Evolutionary conservation across 495 filamentous ascomycete genomes (phyloP), one percentile per base, ranked within the genome.

Genomic region (Viridothelium virens): DNA sequence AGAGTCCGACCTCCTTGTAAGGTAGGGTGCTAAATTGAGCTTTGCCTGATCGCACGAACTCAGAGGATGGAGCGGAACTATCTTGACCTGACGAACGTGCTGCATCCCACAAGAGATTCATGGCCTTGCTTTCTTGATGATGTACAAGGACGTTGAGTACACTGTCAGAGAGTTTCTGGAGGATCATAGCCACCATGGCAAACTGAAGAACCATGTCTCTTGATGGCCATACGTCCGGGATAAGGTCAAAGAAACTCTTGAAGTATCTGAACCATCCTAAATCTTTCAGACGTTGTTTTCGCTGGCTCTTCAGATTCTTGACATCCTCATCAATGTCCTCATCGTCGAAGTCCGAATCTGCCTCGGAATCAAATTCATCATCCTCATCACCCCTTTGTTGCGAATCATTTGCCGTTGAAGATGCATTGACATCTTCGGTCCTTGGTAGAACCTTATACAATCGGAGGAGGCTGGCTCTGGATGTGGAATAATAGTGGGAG

Each of bases 241-340:
- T 61, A 65, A 78, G 77, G 56, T 76, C 64, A 61, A 70, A 65
- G 65, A 74, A 78, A 16, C 68, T 67, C 50, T 73, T 74, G 34
- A 75, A 14, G 66, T 78, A 78, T 11, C 67, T 68, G 16, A 71
- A 65, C 74, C 73, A 78, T 47, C 75, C 76, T 41, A 71, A 56
- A 63, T 75, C 71, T 62, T 73, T 66, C 1, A 78, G 68, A 25
- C 76, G 71, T 66, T 72, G 68, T 14, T 70, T 70, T 48, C 72
- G 69, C 47, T 71, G 70, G 46, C 63, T 59, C 25, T 63, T 69
- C 31, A 71, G 34, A 44, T 76, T 69, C 62, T 72, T 74, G 64
- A 67, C 65, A 34, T 74, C 71, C 34, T 69, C 66, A n/a, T 74
- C 69, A 31, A 71, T 64, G 7, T 67, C 63, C 6, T 73, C 71